Conservation (phyloP, 2,329 filamentous ascomycete genomes). For the Hyphodiscus sp. region DNA sequence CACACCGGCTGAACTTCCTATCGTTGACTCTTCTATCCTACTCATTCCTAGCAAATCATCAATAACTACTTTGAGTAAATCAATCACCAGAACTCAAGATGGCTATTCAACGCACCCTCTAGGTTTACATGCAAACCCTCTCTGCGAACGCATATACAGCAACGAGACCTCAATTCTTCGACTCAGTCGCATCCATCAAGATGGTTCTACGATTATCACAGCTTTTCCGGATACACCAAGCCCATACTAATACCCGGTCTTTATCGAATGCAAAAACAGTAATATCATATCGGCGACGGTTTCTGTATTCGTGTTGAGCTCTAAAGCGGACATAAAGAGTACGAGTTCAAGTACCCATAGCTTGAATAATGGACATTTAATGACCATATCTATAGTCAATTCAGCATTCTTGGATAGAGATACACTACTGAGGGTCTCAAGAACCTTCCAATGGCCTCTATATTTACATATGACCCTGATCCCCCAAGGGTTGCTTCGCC, state of each 20-base stretch:
- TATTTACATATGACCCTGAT: conserved; percentile 91
- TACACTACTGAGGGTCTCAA: background rate
- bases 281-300: conserved; percentile 15
- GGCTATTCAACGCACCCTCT: conserved; percentile 6
- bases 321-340: background rate
- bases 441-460: conserved; percentile 71
- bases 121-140: background rate
- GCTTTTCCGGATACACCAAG: conserved; percentile 35
- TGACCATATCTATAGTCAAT: background rate
- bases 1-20: background rate
- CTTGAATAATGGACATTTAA: background rate
- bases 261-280: conserved; percentile 30
- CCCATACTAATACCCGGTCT: conserved; percentile 43
- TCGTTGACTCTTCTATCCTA: background rate
- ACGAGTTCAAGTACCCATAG: background rate
- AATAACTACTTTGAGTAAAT: background rate
- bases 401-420: too few relatives aligned
- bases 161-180: background rate
- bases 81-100: background rate
- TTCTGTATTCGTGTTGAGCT: background rate
- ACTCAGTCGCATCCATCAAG: conserved; percentile 29
- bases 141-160: background rate
- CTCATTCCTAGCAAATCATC: background rate
- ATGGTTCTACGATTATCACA: conserved; percentile 43
- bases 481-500: conserved; percentile 84